Percentiles rank a stretch among this genome's conserved stretches.
These are phyloP conservation scores for Pochonia chlamydosporia DNA, from an alignment of 2,329 filamentous ascomycete species.

Conservation along the genomic window DNA sequence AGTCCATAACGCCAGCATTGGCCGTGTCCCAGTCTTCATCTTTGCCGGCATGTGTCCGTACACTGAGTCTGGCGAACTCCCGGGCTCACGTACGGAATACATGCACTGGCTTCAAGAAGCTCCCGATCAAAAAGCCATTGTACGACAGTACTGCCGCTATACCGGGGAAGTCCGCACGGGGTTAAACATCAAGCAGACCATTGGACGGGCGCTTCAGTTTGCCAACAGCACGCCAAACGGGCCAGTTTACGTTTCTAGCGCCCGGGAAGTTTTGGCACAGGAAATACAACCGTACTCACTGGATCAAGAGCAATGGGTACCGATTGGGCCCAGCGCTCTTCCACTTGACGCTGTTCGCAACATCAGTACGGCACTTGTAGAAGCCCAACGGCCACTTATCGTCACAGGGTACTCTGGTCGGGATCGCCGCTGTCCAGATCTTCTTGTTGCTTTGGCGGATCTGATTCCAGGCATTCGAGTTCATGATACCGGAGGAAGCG, in stretches of 20 bases:
- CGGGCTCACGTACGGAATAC: conserved; percentile 73
- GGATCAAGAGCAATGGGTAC: conserved; percentile 63
- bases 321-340: conserved; percentile 60
- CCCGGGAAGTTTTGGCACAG: conserved; percentile 79
- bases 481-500: conserved; percentile 69
- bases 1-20: conserved; percentile 72
- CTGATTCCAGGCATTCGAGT: conserved; percentile 64
- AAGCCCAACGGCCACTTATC: conserved; percentile 60
- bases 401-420: conserved; percentile 68
- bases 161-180: conserved; percentile 77
- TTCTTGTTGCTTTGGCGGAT: conserved; percentile 62
- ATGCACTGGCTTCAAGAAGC: conserved; percentile 86
- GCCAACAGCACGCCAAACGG: conserved; percentile 71
- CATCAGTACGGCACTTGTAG: conserved; percentile 58
- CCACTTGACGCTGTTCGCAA: conserved; percentile 44
- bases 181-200: conserved; percentile 82
- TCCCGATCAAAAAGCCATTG: conserved; percentile 73
- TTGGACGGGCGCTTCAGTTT: conserved; percentile 79
- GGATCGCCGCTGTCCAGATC: conserved; percentile 56
- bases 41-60: conserved; percentile 75
- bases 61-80: conserved; percentile 71
- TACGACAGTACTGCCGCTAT: conserved; percentile 82
- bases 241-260: conserved; percentile 72
- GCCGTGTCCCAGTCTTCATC: conserved; percentile 68
- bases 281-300: conserved; percentile 70